Evolutionary conservation across 208 protist genomes (phyloP), one percentile per base, ranked within the genome.

Genomic region (Crithidia brevicula): DNA sequence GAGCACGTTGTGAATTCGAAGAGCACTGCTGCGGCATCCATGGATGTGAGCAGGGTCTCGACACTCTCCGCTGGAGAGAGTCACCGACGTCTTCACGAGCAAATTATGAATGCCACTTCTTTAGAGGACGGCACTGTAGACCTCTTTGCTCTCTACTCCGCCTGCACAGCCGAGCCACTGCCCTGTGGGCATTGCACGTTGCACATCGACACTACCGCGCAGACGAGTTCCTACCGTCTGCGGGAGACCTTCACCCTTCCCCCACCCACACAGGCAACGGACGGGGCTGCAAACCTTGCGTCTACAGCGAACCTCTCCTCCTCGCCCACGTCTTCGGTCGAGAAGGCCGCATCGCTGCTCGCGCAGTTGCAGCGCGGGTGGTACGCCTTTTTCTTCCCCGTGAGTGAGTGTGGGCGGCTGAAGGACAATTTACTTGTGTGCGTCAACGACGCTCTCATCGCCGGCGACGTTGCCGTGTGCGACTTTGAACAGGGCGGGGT

Each of bases 331-430:
- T n/a, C n/a, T n/a, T n/a, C 4, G 16, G 20, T 15, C 3, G 30
- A 43, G 7, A 51, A 30, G 9, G 16, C 22, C 36, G 33, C 9
- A 63, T 36, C 56, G 13, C 25, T 51, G 36, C 25, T 63, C 1
- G 25, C 1, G 10, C 23, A 30, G 20, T n/a, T 57, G 40, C 50
- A 61, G 22, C 23, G 25, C 4, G 51, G 68, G 33, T 71, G 65
- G 70, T 65, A 86, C 49, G 72, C 62, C 34, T 81, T 89, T 28
- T 72, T 89, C 51, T 93, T 93, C 34, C 88, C 88, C 20, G 71
- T 93, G 47, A 93, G 84, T 56, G 84, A 81, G 56, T 90, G 84
- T 49, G 73, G 71, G 2, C 61, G 67, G 9, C 45, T 73, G 11
- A 62, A 83, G 33, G 72, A 81, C 43, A 79, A 62, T 30, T 38